Conservation (phyloP, 164 flowering plant genomes). For the Chimonanthus praecox region DNA sequence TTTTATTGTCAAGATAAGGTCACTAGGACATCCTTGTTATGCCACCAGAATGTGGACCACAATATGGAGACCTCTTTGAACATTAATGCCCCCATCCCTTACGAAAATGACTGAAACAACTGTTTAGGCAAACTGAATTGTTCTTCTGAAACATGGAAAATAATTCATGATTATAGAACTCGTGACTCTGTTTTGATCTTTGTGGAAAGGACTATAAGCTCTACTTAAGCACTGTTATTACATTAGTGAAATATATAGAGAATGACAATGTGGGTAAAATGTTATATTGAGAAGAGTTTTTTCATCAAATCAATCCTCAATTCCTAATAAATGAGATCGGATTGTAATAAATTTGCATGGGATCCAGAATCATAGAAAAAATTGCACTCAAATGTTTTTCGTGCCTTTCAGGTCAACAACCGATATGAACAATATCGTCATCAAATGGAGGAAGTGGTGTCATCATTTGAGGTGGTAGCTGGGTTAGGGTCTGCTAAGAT, state of each 20-base stretch:
- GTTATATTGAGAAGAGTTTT: not conserved
- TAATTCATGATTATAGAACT: not conserved
- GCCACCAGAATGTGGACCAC: not conserved
- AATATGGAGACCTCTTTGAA: not conserved
- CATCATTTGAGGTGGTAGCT: conserved; percentile 65
- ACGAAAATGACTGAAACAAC: not conserved
- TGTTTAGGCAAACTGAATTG: not conserved
- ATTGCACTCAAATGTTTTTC: not conserved
- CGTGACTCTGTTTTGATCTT: not conserved
- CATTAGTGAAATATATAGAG: not conserved
- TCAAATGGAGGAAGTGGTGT: conserved; percentile 61
- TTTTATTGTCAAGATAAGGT: not conserved
- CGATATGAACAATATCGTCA: conserved; percentile 66
- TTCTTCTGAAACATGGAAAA: not conserved
- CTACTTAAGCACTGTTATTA: not conserved
- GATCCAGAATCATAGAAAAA: not conserved
- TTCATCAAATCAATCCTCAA: not conserved
- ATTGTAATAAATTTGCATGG: not conserved
- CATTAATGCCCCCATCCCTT: not conserved
- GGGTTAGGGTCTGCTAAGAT: conserved; percentile 67
- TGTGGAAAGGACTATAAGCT: not conserved
- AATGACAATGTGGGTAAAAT: not conserved
- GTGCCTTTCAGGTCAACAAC: conserved; percentile 54
- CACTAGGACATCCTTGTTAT: not conserved
- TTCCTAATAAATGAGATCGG: not conserved